Base-by-base conservation (phyloP, 1,284 basidiomycete genomes). In the Fomitopsis betulina region DNA sequence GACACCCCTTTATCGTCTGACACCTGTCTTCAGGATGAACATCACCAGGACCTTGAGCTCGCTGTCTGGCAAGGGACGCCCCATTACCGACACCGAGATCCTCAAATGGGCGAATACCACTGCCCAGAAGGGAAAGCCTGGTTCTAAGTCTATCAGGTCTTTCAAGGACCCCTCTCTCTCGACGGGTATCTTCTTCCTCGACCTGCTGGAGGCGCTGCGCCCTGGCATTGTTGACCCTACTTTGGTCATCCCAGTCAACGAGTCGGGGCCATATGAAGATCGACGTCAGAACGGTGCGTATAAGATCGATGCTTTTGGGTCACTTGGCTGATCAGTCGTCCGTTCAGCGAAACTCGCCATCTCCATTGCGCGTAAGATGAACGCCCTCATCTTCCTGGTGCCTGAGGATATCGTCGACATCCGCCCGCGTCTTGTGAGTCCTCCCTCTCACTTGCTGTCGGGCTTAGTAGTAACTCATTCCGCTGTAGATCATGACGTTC, bases 331-430 rank as follows among this genome's bases (percentile, higher is more conserved):
- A 19, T 30, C 33, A 21, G 39, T 19, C 42, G n/a, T 38, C 19
- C 52, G 54, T 32, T 21, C 61, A 94, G 94, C 94, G 42, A 97
- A 97, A 83, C 75, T 99, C 62, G 97, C 95, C 17, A 99, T 99
- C 68, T 96, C 94, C 5, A 98, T 99, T 67, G 96, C 96, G 23
- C 84, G 96, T 70, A 99, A 99, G 84, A 87, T 97, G 85, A 94
- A 95, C 57, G 94, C 94, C 4, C 77, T 98, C 67, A 98, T 99
- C 69, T 98, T 98, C 83, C 79, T 99, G 60, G 97, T 99, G 0
- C 95, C 96, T 1, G 97, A 99, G 73, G 96, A 95, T 75, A 94
- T 95, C 67, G 92, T 95, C 38, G 93, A 95, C 71, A 82, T 95
- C 60, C 85, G 93, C 55, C 84, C 92, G 35, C 85, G 91, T 63